Base-by-base conservation (phyloP, 31 red algal species). In the Porphyra umbilicalis region DNA sequence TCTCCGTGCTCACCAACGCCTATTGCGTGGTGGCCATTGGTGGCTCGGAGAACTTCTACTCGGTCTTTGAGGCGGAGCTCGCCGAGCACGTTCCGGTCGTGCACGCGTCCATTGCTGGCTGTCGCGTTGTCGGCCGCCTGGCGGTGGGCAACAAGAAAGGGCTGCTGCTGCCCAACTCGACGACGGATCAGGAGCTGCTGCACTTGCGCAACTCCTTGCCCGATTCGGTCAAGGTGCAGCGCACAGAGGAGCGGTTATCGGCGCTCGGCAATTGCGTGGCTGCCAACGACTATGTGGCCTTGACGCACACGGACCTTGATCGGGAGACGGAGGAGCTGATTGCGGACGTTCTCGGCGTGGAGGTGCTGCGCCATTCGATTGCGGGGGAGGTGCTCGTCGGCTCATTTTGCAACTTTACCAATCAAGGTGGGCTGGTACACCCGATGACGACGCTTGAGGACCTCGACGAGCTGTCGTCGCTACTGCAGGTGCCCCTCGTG, bases 41-140 rank as follows among this genome's bases (percentile, higher is more conserved):
- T 35, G 93, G 90, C 35, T 92, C 89, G 13, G 96, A 98, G 77
- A 95, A 95, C 82, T 98, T 98, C 78, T 98, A 98, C 83, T 98
- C 96, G 6, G 87, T 95, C 32, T 98, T 98, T 81, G 96, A 98
- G 75, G 96, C 92, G 7, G 96, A 98, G 79, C 80, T 98, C 10
- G 90, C 96, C 35, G 93, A 98, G 39, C 96, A 98, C 76, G 88
- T 98, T 85, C 93, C 96, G 2, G 93, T 98, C 68, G 89, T 98
- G 20, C 96, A 95, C 82, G 90, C 93, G 20, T 88, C 90, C 32
- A 92, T 98, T 32, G 93, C 86, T 3, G 96, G 96, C 36, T 94
- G 88, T 30, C 93, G 96, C 9, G 91, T 95, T 39, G 89, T 98
- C 75, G 96, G 96, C 6, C 90, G 96, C 30, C 83, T 98, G 40